Evolutionary conservation across 108 stramenopile genomes (phyloP), one percentile per base, ranked within the genome.

Genomic region (Skeletonema potamos): DNA sequence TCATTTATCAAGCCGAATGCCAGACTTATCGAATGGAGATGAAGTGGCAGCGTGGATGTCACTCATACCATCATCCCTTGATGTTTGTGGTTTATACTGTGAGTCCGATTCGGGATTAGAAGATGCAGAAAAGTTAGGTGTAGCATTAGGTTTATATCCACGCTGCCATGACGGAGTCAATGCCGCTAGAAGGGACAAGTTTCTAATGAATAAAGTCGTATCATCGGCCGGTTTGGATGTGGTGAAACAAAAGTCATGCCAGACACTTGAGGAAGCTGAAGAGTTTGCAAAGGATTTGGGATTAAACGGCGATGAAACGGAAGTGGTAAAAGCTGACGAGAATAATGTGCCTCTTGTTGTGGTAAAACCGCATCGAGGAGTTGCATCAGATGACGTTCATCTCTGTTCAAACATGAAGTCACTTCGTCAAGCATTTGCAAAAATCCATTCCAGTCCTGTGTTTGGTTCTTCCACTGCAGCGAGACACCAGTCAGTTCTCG

Each of bases 371-470:
- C 57, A 76, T 3, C 65, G 90, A 54, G 95, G 94, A 17, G 96
- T 95, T 22, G 98, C 93, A 2, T 93, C 92, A 8, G 98, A 98
- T 72, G 91, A 90, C 64, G 98, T 99, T 18, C 85, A 83, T 72
- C 77, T 97, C 12, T 98, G 97, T 81, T 30, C 77, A 15, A 67
- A 76, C 58, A 28, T 86, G 27, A 46, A 76, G 13, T 81, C 95
- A 7, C 82, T 95, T 15, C 63, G 73, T 11, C 60, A 73, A 34
- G 95, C 97, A 6, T 97, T 92, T 66, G 71, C 70, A 4, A 75
- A 76, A 48, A 95, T 99, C 24, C 63, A 84, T 28, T 86, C 84
- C 20, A 82, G 94, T 26, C 70, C 87, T 12, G 86, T 96, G 28
- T 93, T 94, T 64, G 92, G 96, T 1, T 91, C 92, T n/a, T 70